Evolutionary conservation across 2,329 filamentous ascomycete genomes (phyloP).

Genomic region (Seiridium cupressi): DNA sequence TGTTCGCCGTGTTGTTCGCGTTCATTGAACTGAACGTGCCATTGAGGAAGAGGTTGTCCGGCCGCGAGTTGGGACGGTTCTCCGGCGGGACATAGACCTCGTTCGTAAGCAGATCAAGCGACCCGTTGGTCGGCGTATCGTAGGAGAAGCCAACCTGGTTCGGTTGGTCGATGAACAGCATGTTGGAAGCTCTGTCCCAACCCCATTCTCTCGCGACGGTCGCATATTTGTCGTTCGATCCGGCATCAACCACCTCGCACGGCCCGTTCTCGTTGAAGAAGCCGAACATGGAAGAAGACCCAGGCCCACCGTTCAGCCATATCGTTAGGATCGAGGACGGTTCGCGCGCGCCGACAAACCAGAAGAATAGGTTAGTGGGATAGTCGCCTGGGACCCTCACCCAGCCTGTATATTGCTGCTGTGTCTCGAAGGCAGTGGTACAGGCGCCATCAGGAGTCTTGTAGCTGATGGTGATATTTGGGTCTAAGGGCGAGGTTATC

Average conservation of each 20-base stretch:
- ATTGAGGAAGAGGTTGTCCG: constrained; percentile 22
- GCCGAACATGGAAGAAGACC: constrained; percentile 62
- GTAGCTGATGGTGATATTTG: constrained; percentile 65
- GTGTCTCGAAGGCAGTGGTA: constrained; percentile 60
- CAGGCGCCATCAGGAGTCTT: constrained; percentile 62
- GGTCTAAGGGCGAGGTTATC: constrained; percentile 60
- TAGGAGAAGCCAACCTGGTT: constrained; percentile 70
- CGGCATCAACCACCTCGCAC: constrained; percentile 26
- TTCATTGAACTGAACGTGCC: constrained; percentile 57
- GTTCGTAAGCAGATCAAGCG: constrained; percentile 45
- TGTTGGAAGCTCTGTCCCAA: constrained; percentile 60
- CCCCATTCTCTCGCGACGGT: constrained; percentile 61
- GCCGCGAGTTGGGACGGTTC: constrained; percentile 21
- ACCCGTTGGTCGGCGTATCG: constrained; percentile 53
- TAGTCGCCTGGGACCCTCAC: constrained; percentile 57
- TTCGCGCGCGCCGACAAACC: constrained; percentile 46
- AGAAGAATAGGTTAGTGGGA: constrained; percentile 51
- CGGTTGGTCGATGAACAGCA: constrained; percentile 51
- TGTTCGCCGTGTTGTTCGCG: constrained; percentile 48
- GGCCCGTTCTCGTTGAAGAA: constrained; percentile 43
- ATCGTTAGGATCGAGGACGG: constrained; percentile 45
- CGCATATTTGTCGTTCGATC: constrained; percentile 43
- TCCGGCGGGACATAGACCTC: constrained; percentile 33
- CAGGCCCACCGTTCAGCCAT: constrained; percentile 68
- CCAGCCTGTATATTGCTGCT: constrained; percentile 72